Evolutionary conservation across 495 filamentous ascomycete genomes (phyloP), one percentile per base, ranked within the genome.

Genomic region (Penicillium samsonianum): DNA sequence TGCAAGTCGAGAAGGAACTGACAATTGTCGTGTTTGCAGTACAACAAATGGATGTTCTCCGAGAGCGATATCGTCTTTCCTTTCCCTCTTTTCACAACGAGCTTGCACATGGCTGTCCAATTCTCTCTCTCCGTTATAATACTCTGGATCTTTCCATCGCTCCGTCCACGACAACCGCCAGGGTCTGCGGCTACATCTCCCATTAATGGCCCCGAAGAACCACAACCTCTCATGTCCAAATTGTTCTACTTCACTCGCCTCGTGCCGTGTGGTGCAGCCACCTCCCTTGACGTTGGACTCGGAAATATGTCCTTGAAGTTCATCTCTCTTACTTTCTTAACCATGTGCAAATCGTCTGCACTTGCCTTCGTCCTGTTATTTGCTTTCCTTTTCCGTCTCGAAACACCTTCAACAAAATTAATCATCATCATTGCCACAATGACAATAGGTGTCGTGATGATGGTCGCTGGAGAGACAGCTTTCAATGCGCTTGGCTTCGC

Each of bases 31-130:
- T 42, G 17, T 31, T 26, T 30, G 23, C 62, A 95, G 91, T 99
- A 99, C 76, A 99, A 99, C 79, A 98, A 96, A 80, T 98, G 95
- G 95, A 99, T 99, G 95, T 99, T 99, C 73, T 87, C 89, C 59
- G 76, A 86, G 17, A 84, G 87, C 49, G 86, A 90, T 53, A 83
- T 93, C 60, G 82, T 96, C 65, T 99, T 99, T 68, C 87, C 90
- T 45, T 98, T 91, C 59, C 95, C 95, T 45, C 84, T 99, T 49
- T 98, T 98, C 76, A 96, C 92, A 2, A 99, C 95, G 11, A 90
- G 90, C 62, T 70, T 91, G 65, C 95, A 99, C 76, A 97, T 99
- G 92, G 73, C 91, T 30, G 92, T 99, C 38, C 95, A 99, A 73
- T 98, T 99, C 77, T 76, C 81, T 25, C 82, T 98, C 40, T 83